These are phyloP conservation scores for Lepidium sativum DNA, from an alignment of 345 rosid genomes.

Conservation along the genomic window DNA sequence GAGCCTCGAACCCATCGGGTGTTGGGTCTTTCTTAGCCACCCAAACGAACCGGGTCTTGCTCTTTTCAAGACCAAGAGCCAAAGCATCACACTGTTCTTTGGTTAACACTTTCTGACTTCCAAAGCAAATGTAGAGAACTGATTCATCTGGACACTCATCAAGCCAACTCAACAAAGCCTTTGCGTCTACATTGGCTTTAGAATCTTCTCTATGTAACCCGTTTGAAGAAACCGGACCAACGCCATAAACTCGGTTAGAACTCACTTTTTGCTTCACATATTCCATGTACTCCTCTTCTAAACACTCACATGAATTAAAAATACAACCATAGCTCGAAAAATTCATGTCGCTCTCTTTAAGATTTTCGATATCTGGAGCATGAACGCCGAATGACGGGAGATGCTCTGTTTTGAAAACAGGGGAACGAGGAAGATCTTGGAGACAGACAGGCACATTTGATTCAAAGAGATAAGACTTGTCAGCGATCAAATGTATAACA, in stretches of 20 bases:
- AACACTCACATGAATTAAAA: constrained; percentile 35
- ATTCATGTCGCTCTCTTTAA: no score
- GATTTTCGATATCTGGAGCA: no score
- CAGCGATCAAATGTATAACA: constrained; percentile 14
- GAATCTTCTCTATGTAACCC: constrained; percentile 17
- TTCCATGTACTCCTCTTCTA: constrained; percentile 37
- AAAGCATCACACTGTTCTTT: constrained; percentile 43
- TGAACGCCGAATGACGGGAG: constrained; percentile 29
- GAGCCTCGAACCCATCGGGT: constrained; percentile 46
- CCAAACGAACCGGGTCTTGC: constrained; percentile 51
- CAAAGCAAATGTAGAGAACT: constrained; percentile 58
- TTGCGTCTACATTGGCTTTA: neutral
- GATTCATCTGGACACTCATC: constrained; percentile 43
- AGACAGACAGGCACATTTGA: constrained; percentile 26
- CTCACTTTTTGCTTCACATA: constrained; percentile 28
- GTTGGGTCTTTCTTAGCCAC: constrained; percentile 37
- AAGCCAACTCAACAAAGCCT: constrained; percentile 36
- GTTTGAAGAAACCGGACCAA: constrained; percentile 42
- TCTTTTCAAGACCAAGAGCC: constrained; percentile 44
- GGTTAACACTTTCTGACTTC: constrained; percentile 43
- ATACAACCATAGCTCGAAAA: constrained; percentile 34
- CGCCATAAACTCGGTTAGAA: constrained; percentile 36
- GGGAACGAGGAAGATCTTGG: constrained; percentile 37
- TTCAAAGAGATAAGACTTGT: constrained; percentile 2
- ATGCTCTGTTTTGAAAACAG: constrained; percentile 36